A percentile compares a stretch with the other conserved stretches of the same genome.
Conservation (phyloP, 495 filamentous ascomycete genomes). For the Penicillium riverlandense region DNA sequence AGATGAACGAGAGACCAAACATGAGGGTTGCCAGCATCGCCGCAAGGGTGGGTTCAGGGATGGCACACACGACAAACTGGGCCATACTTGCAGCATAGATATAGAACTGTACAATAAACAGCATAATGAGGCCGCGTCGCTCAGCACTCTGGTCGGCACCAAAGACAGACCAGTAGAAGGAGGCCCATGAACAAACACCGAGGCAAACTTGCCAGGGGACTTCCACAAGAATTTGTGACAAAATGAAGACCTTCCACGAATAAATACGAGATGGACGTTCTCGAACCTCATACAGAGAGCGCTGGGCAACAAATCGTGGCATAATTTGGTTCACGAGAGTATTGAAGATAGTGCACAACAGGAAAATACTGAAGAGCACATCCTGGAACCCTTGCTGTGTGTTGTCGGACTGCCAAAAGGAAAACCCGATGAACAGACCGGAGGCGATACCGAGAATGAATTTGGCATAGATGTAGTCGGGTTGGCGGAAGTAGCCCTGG, state of each 20-base stretch:
- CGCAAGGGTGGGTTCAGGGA: constrained; percentile 45
- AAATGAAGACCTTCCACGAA: constrained; percentile 45
- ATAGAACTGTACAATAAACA: constrained; percentile 44
- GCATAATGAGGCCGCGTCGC: constrained; percentile 43
- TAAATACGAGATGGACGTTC: constrained; percentile 44
- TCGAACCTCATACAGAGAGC: constrained; percentile 44
- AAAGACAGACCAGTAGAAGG: constrained; percentile 42
- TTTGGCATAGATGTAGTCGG: constrained; percentile 43
- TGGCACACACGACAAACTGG: constrained; percentile 46
- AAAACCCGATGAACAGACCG: constrained; percentile 77
- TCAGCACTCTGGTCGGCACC: constrained; percentile 28
- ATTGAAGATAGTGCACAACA: constrained; percentile 67
- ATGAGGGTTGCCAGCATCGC: constrained; percentile 47
- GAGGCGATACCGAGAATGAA: constrained; percentile 41
- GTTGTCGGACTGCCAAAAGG: constrained; percentile 66
- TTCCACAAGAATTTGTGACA: constrained; percentile 43
- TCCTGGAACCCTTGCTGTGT: constrained; percentile 73
- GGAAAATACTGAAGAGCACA: constrained; percentile 75
- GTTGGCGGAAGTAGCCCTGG: constrained; percentile 45
- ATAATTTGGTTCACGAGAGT: constrained; percentile 56
- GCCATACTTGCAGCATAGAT: constrained; percentile 38
- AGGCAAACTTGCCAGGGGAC: constrained; percentile 40
- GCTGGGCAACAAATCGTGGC: constrained; percentile 40
- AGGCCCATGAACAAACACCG: constrained; percentile 35
- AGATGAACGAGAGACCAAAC: constrained; percentile 49